phyloP scores from a whole-genome alignment of 163 green algal species.

The Scenedesmus sp. region DNA sequence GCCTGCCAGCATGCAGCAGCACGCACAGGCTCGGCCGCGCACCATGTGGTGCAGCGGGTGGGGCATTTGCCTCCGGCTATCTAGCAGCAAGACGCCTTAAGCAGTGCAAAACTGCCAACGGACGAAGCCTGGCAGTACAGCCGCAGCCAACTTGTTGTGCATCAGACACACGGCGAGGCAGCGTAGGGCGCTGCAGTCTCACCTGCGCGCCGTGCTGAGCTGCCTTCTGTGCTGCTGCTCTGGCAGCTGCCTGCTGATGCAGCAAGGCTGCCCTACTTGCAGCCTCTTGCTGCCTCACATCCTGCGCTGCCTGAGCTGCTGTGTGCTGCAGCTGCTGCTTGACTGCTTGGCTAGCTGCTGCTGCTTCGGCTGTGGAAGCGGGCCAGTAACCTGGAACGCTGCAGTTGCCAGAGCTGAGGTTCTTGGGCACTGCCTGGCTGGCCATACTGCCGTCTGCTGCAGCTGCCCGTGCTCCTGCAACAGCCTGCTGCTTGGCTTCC shows the following conservation, averaged over 20 bases:
- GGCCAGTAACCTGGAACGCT: constrained; percentile 10
- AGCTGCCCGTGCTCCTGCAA: constrained; percentile 17
- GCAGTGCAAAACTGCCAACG: neutral
- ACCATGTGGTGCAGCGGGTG: too few species aligned
- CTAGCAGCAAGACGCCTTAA: too few species aligned
- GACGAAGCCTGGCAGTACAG: too few species aligned
- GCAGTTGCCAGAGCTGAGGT: constrained; percentile 8
- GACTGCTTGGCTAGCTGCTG: constrained; percentile 8
- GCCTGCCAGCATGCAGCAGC: constrained; percentile 11
- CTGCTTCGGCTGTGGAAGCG: neutral
- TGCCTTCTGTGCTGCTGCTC: neutral
- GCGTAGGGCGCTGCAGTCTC: neutral
- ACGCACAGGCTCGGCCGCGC: neutral
- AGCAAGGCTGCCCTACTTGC: neutral
- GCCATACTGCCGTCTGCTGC: neutral
- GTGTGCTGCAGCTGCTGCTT: constrained; percentile 19
- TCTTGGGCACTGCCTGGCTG: neutral
- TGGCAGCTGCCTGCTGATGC: neutral
- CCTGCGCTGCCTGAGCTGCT: neutral
- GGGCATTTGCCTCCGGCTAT: too few species aligned
- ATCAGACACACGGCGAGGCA: neutral
- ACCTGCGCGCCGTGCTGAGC: neutral
- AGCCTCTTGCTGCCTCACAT: neutral
- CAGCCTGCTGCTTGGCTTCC: constrained; percentile 29
- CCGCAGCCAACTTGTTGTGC: too few species aligned